A percentile compares a stretch with the other conserved stretches of the same genome.
phyloP scores from a whole-genome alignment of 2,329 filamentous ascomycete genomes.

The Diaporthe ampelina region DNA sequence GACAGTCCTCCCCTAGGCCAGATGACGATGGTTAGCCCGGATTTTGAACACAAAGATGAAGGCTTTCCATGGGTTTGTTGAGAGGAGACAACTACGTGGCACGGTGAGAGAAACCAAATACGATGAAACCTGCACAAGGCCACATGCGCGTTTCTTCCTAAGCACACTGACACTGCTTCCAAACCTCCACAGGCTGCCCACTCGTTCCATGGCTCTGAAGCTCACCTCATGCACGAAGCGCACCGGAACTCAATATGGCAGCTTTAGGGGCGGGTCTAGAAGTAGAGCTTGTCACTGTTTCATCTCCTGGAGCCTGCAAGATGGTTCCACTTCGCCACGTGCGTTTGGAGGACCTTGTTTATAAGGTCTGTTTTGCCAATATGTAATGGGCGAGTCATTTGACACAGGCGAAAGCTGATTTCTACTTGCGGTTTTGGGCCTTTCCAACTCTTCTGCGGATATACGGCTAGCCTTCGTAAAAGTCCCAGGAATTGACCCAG shows the following conservation, averaged over 20 bases:
- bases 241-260: neutral
- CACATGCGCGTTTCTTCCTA: neutral
- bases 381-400: slow-evolving; percentile 4
- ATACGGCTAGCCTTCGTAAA: neutral
- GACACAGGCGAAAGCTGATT: neutral
- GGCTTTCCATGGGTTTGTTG: neutral
- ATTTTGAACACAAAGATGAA: neutral
- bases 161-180: neutral
- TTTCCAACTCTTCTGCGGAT: neutral
- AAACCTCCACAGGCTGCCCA: neutral
- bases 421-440: neutral
- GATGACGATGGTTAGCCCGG: neutral
- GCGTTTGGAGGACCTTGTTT: neutral
- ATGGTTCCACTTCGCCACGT: slow-evolving; percentile 5
- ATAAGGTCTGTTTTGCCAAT: neutral
- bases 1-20: neutral
- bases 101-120: neutral
- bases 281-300: neutral
- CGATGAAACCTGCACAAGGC: neutral
- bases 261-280: neutral
- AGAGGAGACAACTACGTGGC: neutral
- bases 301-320: neutral
- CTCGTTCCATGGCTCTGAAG: neutral
- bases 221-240: neutral
- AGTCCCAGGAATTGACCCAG: neutral